Evolutionary conservation across 768 basidiomycete genomes (phyloP).

Genomic region (Fibroporia radiculosa): DNA sequence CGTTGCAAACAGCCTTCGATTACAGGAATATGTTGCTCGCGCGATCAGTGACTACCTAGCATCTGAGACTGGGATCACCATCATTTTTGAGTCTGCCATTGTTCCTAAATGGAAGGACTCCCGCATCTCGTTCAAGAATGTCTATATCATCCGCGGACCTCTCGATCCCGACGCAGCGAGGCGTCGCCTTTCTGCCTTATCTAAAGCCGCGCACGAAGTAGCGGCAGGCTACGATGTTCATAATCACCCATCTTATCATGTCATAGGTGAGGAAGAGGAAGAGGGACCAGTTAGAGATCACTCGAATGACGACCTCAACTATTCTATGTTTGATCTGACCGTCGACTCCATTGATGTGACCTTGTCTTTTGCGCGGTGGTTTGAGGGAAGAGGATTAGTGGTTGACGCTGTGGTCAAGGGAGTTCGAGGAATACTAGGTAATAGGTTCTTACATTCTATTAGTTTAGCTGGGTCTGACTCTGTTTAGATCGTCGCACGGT

Average conservation of each 20-base stretch:
- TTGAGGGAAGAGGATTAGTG: constrained; percentile 91
- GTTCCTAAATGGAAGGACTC: constrained; percentile 98
- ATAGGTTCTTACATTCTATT: background rate
- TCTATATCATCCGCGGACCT: constrained; percentile 84
- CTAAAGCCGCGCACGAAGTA: constrained; percentile 36
- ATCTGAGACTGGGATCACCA: constrained; percentile 84
- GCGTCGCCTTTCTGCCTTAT: constrained; percentile 4
- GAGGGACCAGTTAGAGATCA: constrained; percentile 11
- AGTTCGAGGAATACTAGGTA: constrained; percentile 88
- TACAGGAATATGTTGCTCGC: constrained; percentile 84
- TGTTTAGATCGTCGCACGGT: constrained; percentile 80
- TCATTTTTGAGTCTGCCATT: constrained; percentile 96
- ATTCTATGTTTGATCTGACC: constrained; percentile 88
- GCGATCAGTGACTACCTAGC: constrained; percentile 91
- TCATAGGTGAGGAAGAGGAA: constrained; percentile 46
- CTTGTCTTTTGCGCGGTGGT: constrained; percentile 83
- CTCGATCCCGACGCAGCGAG: constrained; percentile 8
- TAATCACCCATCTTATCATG: constrained; percentile 66
- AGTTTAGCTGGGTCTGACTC: background rate
- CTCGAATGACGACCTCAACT: constrained; percentile 55
- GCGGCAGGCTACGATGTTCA: constrained; percentile 72
- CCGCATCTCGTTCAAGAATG: constrained; percentile 93
- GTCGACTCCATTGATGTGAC: constrained; percentile 96
- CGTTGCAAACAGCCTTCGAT: constrained; percentile 75
- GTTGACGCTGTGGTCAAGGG: constrained; percentile 90